Conservation (phyloP, 345 rosid genomes). For the Hibiscus mutabilis region DNA sequence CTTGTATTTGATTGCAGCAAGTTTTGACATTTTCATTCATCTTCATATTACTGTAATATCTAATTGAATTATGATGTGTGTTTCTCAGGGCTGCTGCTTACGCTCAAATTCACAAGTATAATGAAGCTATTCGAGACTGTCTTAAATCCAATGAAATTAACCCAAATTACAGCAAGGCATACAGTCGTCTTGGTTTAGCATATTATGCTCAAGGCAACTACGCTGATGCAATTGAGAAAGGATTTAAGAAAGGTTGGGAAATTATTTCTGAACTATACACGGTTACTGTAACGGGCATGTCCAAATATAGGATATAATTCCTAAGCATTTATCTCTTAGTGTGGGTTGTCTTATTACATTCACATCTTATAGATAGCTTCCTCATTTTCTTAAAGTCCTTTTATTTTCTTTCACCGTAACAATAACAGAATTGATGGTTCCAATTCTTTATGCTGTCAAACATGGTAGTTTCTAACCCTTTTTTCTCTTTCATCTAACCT, state of each 20-base stretch:
- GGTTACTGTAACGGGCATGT: background rate
- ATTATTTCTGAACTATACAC: conserved; percentile 6
- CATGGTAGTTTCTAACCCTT: conserved; percentile 2
- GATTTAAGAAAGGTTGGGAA: conserved; percentile 68
- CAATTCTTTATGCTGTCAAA: background rate
- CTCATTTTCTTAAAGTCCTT: background rate
- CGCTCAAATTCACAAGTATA: conserved; percentile 55
- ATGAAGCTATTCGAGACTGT: conserved; percentile 72
- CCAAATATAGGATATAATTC: background rate
- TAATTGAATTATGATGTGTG: conserved; percentile 11
- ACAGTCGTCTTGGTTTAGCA: conserved; percentile 82
- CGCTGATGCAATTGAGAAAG: conserved; percentile 71
- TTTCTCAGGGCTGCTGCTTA: conserved; percentile 77
- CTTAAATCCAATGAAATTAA: conserved; percentile 69
- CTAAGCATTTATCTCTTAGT: background rate
- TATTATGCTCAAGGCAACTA: conserved; percentile 75
- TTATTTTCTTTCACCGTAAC: background rate
- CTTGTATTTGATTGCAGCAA: conserved; percentile 6
- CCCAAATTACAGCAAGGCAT: conserved; percentile 78
- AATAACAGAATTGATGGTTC: background rate
- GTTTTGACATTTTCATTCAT: conserved; percentile 6
- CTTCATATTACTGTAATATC: background rate
- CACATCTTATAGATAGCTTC: background rate
- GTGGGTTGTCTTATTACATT: background rate
- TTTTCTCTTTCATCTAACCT: background rate